phyloP scores from a whole-genome alignment of 192 early-diverging fungal genomes.

The Podila minutissima region DNA sequence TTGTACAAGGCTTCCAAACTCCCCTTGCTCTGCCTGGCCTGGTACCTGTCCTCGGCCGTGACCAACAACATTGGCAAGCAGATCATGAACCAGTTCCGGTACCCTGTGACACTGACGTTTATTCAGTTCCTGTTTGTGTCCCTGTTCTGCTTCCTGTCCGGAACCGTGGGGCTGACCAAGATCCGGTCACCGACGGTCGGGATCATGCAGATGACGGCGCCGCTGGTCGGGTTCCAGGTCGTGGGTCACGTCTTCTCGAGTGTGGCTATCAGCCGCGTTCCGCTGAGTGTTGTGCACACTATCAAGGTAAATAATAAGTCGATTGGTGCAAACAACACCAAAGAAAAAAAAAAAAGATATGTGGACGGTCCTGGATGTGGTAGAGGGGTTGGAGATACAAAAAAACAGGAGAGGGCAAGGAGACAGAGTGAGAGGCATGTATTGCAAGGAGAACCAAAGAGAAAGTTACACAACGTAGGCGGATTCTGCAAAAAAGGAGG shows the following conservation, averaged over 20 bases:
- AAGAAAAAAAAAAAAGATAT: not conserved
- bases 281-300: conserved; percentile 88
- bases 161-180: conserved; percentile 51
- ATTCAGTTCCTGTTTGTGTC: conserved; percentile 86
- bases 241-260: conserved; percentile 85
- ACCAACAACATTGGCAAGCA: conserved; percentile 88
- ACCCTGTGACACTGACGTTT: conserved; percentile 86
- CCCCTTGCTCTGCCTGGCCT: conserved; percentile 73
- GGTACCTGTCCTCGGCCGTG: conserved; percentile 86
- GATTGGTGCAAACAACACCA: not conserved
- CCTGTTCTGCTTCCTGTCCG: conserved; percentile 62
- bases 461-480: not conserved
- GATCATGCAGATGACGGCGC: conserved; percentile 71
- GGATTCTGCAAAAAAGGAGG: not conserved
- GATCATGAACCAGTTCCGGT: conserved; percentile 78
- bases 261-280: conserved; percentile 79
- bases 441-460: not conserved
- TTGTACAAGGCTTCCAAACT: conserved; percentile 62
- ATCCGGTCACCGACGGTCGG: conserved; percentile 63
- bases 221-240: conserved; percentile 83
- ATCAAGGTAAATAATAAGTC: conserved; percentile 75
- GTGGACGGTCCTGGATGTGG: not conserved
- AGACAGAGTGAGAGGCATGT: not conserved
- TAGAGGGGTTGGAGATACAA: not conserved
- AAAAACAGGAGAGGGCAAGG: not conserved